Evolutionary conservation across 2,329 filamentous ascomycete species (phyloP), one percentile per base, ranked within the genome.

Genomic region (Clonostachys solani): DNA sequence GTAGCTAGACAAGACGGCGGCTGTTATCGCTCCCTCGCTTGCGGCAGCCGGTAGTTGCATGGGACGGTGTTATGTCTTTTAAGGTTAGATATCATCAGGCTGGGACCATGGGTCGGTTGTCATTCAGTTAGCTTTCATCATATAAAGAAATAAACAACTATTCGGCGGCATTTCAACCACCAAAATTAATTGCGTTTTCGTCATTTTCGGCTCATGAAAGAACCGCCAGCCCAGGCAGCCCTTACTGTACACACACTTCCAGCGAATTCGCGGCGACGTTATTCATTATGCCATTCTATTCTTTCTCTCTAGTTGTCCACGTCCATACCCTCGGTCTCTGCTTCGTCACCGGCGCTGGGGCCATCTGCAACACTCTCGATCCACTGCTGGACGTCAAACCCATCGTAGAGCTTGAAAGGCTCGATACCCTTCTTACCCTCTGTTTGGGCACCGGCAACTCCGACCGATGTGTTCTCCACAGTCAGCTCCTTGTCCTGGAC

Each of bases 401-500:
- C 92, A 65, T 99, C 94, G 61, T 88, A 94, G 55, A 96, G 77
- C 75, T 88, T 89, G 73, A 97, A 97, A 53, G 81, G 81, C 77
- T 97, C 89, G 33, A 87, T 69, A 47, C 62, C 71, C 67, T 78
- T 79, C 64, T 73, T 75, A 46, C 73, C 72, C 7, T 72, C 70
- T 50, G 71, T 68, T 52, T 67, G 71, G 43, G 80, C 72, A 10
- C 92, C 92, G 18, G 92, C 88, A 51, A 96, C 77, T 36, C 89
- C 92, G 46, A 99, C 81, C 57, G 90, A 96, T 47, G 92, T 96
- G 74, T 99, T 99, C 67, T 97, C 94, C 38, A 96, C 83, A 47
- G 92, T 97, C 66, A 99, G 74, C 78, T 97, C 92, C 77, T 95
- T 95, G 72, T 99, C 94, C 80, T 97, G 92, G 49, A 89, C 87